Percentiles rank a stretch among this genome's conserved stretches.
phyloP scores from a whole-genome alignment of 1,139 yeast species.

The Hyphopichia wangnamkhiaoensis region DNA sequence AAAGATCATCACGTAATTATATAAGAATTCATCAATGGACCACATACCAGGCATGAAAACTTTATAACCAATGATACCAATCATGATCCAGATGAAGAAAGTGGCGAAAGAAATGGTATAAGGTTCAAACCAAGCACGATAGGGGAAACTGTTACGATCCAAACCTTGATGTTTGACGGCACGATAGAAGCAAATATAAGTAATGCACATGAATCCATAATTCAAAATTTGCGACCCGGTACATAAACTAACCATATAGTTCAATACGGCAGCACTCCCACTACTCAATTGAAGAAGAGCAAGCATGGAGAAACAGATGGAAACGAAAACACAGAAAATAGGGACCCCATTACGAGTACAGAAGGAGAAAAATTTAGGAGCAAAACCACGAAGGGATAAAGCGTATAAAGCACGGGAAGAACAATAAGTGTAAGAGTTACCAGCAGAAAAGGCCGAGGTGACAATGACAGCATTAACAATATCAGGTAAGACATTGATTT shows the following conservation, averaged over 20 bases:
- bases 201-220: slow-evolving; percentile 62
- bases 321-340: slow-evolving; percentile 42
- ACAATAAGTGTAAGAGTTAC: slow-evolving; percentile 45
- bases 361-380: slow-evolving; percentile 34
- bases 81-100: slow-evolving; percentile 24
- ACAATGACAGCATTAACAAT: slow-evolving; percentile 40
- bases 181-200: slow-evolving; percentile 58
- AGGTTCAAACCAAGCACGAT: slow-evolving; percentile 33
- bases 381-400: slow-evolving; percentile 41
- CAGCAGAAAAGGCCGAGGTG: slow-evolving; percentile 45
- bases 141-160: slow-evolving; percentile 26
- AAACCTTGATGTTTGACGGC: slow-evolving; percentile 51
- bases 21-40: slow-evolving; percentile 48
- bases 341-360: slow-evolving; percentile 64
- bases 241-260: slow-evolving; percentile 74
- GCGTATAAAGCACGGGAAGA: slow-evolving; percentile 46
- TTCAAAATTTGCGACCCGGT: slow-evolving; percentile 81
- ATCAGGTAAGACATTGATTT: slow-evolving; percentile 40
- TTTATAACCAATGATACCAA: slow-evolving; percentile 42
- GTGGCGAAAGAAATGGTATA: slow-evolving; percentile 27
- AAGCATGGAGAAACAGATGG: slow-evolving; percentile 33
- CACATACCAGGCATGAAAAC: slow-evolving; percentile 67
- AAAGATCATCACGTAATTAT: slow-evolving; percentile 43
- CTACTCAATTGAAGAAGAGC: slow-evolving; percentile 21
- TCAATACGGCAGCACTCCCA: slow-evolving; percentile 58